Evolutionary conservation across 2,329 filamentous ascomycete genomes (phyloP).

Genomic region (Pyricularia pennisetigena): DNA sequence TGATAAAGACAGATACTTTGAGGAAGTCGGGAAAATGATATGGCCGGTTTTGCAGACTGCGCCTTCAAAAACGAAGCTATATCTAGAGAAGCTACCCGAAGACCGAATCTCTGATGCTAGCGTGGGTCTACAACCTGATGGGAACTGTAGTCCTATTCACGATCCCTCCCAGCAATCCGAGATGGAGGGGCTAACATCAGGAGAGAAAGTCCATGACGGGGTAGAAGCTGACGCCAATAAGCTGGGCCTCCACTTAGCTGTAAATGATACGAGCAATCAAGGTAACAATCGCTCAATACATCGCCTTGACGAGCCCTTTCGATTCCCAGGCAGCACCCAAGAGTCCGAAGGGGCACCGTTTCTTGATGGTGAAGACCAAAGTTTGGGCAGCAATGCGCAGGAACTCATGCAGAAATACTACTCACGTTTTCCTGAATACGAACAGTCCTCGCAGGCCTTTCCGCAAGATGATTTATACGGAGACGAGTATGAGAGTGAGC

Average conservation of each 20-base stretch:
- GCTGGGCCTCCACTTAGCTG: background rate
- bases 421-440: background rate
- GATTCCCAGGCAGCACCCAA: background rate
- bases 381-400: background rate
- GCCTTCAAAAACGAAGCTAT: background rate
- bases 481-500: background rate
- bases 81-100: background rate
- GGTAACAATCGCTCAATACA: background rate
- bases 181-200: background rate
- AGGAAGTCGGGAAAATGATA: background rate
- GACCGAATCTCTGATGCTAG: background rate
- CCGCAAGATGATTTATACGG: background rate
- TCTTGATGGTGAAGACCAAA: background rate
- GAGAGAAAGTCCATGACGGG: background rate
- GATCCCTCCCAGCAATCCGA: background rate
- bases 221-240: background rate
- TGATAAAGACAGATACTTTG: background rate
- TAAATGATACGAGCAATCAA: background rate
- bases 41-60: constrained; percentile 2
- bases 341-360: background rate
- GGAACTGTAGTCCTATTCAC: too few species aligned
- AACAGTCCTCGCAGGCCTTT: background rate
- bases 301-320: background rate
- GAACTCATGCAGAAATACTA: background rate
- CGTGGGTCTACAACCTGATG: background rate